Evolutionary conservation across 2,329 filamentous ascomycete genomes (phyloP).

Genomic region (Pseudogymnoascus destructans): DNA sequence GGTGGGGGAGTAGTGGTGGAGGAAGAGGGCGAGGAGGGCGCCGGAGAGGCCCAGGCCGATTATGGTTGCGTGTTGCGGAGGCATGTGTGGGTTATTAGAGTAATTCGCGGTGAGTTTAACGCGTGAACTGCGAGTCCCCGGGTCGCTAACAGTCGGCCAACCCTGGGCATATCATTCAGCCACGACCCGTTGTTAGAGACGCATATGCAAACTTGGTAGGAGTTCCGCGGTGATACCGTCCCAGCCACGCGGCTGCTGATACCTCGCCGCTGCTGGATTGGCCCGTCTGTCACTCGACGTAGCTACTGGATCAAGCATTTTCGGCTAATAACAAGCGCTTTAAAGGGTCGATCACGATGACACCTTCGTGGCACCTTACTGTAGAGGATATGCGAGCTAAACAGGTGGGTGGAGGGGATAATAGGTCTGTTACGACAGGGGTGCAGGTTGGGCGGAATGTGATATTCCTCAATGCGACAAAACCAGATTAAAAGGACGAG

Average conservation of each 20-base stretch:
- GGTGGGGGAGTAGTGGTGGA: slow-evolving; percentile 31
- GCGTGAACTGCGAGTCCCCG: background rate
- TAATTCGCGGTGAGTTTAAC: background rate
- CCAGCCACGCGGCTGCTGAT: background rate
- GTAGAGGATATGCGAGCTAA: background rate
- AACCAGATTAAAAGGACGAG: background rate
- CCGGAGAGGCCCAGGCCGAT: slow-evolving; percentile 40
- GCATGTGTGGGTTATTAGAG: background rate
- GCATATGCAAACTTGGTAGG: background rate
- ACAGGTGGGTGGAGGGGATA: background rate
- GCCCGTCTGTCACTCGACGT: background rate
- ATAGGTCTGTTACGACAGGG: background rate
- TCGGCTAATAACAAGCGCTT: background rate
- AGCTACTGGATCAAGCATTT: background rate
- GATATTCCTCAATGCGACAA: background rate
- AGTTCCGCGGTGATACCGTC: background rate
- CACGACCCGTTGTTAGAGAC: background rate
- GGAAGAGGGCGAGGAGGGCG: slow-evolving; percentile 35
- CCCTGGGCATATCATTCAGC: background rate
- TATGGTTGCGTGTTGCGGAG: slow-evolving; percentile 22
- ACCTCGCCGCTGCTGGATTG: background rate
- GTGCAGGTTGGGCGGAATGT: background rate
- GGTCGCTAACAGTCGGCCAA: background rate
- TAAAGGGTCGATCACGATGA: background rate
- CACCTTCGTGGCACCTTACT: background rate